Percentiles rank a stretch among this genome's conserved stretches.
These are phyloP conservation scores for Ganoderma lingzhi DNA, from an alignment of 1,284 basidiomycete species.

Conservation along the genomic window DNA sequence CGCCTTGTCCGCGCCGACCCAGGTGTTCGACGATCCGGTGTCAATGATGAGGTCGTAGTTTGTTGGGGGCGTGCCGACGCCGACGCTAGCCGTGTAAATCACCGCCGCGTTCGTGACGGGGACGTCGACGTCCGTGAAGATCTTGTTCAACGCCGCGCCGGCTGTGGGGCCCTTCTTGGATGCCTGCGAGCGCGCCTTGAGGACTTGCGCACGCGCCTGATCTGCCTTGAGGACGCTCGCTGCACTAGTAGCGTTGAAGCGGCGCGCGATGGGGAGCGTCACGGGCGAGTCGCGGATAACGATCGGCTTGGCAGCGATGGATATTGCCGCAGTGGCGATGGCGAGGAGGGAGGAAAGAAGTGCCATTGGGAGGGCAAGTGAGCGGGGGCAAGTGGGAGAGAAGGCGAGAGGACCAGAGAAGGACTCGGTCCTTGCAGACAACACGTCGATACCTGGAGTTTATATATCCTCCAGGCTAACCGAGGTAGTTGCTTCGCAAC, in stretches of 20 bases:
- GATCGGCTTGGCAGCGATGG: conserved; percentile 32
- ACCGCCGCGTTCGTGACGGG: conserved; percentile 37
- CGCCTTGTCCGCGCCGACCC: conserved; percentile 55
- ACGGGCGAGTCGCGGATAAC: conserved; percentile 36
- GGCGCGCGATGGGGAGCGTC: conserved; percentile 36
- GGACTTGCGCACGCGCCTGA: conserved; percentile 37
- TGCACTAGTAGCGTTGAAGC: conserved; percentile 33
- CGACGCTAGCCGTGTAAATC: conserved; percentile 37
- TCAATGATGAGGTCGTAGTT: conserved; percentile 39
- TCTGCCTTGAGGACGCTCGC: conserved; percentile 33
- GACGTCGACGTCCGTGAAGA: conserved; percentile 35
- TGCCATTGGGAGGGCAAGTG: not conserved
- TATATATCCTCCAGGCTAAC: too few species aligned
- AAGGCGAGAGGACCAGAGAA: not conserved
- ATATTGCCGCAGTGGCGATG: conserved; percentile 22
- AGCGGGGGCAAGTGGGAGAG: not conserved
- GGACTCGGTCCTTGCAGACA: too few species aligned
- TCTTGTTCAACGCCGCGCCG: conserved; percentile 19
- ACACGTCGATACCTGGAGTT: too few species aligned
- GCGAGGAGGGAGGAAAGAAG: conserved; percentile 23
- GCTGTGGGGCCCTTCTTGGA: conserved; percentile 1
- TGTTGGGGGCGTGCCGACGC: conserved; percentile 38
- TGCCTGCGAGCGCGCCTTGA: conserved; percentile 30
- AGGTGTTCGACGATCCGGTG: conserved; percentile 50
- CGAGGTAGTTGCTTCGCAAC: too few species aligned